Evolutionary conservation across 345 rosid species (phyloP).

Genomic region (Eucalyptus grandis): DNA sequence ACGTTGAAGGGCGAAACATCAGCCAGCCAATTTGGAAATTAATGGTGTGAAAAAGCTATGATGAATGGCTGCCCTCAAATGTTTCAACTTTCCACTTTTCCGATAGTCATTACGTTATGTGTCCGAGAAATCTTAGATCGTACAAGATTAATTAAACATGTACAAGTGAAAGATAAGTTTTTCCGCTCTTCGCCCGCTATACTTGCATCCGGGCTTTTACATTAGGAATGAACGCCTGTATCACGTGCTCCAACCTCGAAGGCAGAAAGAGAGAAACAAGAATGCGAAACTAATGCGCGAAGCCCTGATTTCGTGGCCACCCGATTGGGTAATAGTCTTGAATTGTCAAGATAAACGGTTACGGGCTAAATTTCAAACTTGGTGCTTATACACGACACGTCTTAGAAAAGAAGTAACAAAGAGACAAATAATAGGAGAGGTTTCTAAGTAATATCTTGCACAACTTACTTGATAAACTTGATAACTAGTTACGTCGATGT

Average conservation of each 20-base stretch:
- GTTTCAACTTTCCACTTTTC: background rate
- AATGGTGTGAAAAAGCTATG: background rate
- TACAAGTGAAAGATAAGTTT: background rate
- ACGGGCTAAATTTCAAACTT: background rate
- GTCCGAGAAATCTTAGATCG: background rate
- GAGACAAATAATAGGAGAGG: background rate
- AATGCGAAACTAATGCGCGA: background rate
- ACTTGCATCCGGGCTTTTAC: background rate
- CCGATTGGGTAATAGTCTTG: background rate
- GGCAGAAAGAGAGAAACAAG: background rate
- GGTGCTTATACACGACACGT: background rate
- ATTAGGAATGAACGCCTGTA: background rate
- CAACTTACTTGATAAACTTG: background rate
- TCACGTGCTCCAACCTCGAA: background rate
- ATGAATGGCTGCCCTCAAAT: background rate
- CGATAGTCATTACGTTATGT: background rate
- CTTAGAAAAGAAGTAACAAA: background rate
- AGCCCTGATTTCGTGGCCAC: background rate
- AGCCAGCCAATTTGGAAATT: constrained; percentile 1
- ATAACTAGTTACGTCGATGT: background rate
- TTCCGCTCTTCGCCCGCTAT: background rate
- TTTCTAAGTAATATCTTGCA: background rate
- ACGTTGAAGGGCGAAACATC: background rate
- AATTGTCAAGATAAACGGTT: background rate
- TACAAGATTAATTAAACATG: background rate